Evolutionary conservation across 148 eudicot genomes (phyloP), one percentile per base, ranked within the genome.

Genomic region (Bassia scoparia): DNA sequence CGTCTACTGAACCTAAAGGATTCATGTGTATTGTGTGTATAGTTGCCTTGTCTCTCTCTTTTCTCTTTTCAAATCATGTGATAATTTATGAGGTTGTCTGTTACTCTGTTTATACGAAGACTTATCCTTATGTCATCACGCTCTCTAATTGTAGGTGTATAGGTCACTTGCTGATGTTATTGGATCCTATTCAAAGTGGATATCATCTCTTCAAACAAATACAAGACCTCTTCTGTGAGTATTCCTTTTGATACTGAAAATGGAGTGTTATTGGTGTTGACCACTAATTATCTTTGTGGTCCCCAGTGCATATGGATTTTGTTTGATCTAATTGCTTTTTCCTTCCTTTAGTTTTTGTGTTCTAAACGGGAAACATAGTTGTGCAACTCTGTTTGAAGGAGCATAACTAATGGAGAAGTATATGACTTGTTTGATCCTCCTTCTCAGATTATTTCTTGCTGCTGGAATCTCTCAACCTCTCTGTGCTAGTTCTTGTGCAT

Each of bases 111-210:
- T 50, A 14, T 24, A 46, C 23, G n/a, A 43, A 53, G 60, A 27
- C 52, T 68, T 49, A 16, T 34, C 35, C 20, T 53, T 73, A 30
- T 71, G 58, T 34, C 55, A 14, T 68, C 52, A 31, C 37, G 65
- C 77, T 49, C 30, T 64, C 76, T 56, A 62, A 17, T 71, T 76
- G 49, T 77, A 95, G 99, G 97, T 95, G 44, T 90, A 89, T 83
- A 87, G 86, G 86, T 85, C 98, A 43, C 85, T 91, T 77, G 97
- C 97, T 81, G 93, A 95, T 82, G 96, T 89, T 82, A 66, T 89
- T 80, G 96, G 90, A 79, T 91, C 98, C 61, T 95, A 88, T 87
- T 89, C 98, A 59, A 91, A 85, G 84, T 89, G 97, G 97, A 76
- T 95, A 56, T 81, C 92, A 67, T 75, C 85, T 77, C 82, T 79